Percentiles rank a stretch among this genome's conserved stretches.
These are phyloP conservation scores for Leccinum olivaceopallidum DNA, from an alignment of 768 basidiomycete genomes.

Conservation along the genomic window DNA sequence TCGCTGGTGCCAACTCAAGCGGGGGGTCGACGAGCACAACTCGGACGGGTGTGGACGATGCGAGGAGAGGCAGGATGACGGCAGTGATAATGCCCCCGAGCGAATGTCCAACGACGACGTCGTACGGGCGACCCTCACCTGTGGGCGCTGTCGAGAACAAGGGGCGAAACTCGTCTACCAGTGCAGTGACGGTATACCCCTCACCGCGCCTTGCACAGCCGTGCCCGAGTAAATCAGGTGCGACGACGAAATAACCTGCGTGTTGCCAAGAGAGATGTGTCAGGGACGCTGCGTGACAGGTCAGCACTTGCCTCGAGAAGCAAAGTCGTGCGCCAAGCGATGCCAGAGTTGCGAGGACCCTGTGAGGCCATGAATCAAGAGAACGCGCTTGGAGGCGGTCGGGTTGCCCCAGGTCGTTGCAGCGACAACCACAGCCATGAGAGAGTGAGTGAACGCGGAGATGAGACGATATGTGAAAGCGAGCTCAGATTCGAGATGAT, in stretches of 20 bases:
- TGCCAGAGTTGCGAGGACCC: slow-evolving; percentile 16
- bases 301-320: slow-evolving; percentile 19
- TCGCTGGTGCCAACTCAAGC: background rate
- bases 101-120: background rate
- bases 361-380: slow-evolving; percentile 26
- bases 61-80: background rate
- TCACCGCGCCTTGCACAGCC: slow-evolving; percentile 8
- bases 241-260: slow-evolving; percentile 26
- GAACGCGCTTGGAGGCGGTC: slow-evolving; percentile 15
- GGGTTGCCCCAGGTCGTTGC: slow-evolving; percentile 21
- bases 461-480: background rate
- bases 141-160: background rate
- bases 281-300: background rate
- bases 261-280: background rate
- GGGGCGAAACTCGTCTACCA: slow-evolving; percentile 15
- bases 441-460: background rate
- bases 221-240: slow-evolving; percentile 29
- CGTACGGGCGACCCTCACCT: background rate
- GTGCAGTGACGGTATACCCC: slow-evolving; percentile 17
- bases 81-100: background rate
- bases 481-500: background rate
- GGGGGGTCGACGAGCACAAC: background rate
- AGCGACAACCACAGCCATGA: background rate
- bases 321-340: slow-evolving; percentile 15
- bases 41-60: background rate